Conservation (phyloP, 108 stramenopile genomes). For the Cafeteria roenbergensis region DNA sequence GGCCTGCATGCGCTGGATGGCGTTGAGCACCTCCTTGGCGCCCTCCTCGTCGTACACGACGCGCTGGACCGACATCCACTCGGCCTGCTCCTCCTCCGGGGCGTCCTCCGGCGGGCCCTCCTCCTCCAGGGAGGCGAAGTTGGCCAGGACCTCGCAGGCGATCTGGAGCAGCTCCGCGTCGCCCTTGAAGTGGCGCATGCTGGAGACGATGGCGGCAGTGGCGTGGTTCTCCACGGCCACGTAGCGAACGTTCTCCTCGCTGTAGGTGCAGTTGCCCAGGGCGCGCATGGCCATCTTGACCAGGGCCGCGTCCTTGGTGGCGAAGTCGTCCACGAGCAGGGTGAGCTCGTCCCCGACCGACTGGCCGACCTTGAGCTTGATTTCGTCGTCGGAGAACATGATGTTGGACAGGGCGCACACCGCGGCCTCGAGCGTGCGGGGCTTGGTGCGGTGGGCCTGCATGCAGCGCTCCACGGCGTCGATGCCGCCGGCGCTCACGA, state of each 20-base stretch:
- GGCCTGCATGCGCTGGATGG: background rate
- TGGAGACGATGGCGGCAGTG: conserved; percentile 16
- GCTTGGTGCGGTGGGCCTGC: background rate
- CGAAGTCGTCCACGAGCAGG: background rate
- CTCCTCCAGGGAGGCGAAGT: conserved; percentile 15
- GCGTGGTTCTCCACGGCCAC: conserved; percentile 13
- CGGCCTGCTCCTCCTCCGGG: conserved; percentile 4
- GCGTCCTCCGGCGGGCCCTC: background rate
- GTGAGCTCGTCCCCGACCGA: conserved; percentile 2
- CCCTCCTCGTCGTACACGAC: conserved; percentile 13
- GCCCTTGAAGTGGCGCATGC: conserved; percentile 2
- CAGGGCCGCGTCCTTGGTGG: background rate
- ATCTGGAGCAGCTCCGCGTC: conserved; percentile 16
- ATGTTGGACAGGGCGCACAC: conserved; percentile 18
- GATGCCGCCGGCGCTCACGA: conserved; percentile 7
- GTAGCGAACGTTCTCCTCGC: conserved; percentile 14
- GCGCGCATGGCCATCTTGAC: conserved; percentile 19
- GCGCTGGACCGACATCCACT: conserved; percentile 1
- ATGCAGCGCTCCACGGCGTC: conserved; percentile 4
- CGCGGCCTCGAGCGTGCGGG: conserved; percentile 3
- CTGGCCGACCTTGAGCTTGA: conserved; percentile 13
- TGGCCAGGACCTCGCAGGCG: conserved; percentile 15
- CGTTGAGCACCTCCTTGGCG: conserved; percentile 8
- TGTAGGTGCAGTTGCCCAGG: conserved; percentile 15
- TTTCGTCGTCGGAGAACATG: conserved; percentile 17